Conservation (phyloP, 139 green algal genomes). For the Chlorella sp. region DNA sequence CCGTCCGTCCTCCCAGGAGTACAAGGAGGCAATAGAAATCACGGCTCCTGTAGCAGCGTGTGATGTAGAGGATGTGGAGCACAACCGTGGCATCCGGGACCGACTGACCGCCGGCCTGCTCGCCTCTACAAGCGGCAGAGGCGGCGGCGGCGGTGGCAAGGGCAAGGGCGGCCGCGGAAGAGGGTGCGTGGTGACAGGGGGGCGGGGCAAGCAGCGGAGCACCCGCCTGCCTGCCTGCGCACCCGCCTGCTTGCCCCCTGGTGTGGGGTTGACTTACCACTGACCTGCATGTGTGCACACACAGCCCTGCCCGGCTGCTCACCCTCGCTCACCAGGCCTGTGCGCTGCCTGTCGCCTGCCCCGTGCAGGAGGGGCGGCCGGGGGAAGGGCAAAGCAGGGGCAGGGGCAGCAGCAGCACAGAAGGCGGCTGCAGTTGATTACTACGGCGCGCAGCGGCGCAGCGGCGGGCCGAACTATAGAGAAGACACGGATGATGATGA, state of each 20-base stretch:
- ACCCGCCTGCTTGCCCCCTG: background rate
- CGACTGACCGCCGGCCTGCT: constrained; percentile 29
- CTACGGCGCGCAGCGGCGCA: background rate
- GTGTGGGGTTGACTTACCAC: too few relatives aligned
- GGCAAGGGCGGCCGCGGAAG: constrained; percentile 10
- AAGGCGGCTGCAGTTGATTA: background rate
- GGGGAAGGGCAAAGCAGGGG: background rate
- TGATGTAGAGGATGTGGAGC: constrained; percentile 33
- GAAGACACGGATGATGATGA: constrained; percentile 2
- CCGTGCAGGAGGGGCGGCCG: background rate
- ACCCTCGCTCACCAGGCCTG: too few relatives aligned
- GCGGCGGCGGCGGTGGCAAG: background rate
- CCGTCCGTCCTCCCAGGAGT: constrained; percentile 28
- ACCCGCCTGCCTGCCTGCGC: background rate
- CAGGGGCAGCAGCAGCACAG: background rate
- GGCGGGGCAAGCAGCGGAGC: background rate
- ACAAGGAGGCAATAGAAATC: constrained; percentile 47
- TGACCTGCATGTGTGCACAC: background rate
- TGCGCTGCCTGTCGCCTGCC: too few relatives aligned
- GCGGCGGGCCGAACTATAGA: constrained; percentile 4
- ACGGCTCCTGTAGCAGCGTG: background rate
- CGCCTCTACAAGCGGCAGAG: background rate
- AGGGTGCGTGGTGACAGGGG: background rate
- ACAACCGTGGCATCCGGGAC: constrained; percentile 29
- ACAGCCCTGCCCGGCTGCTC: too few relatives aligned